Evolutionary conservation across 129 eudicot species (phyloP).

Genomic region (Helichrysum umbraculigerum): DNA sequence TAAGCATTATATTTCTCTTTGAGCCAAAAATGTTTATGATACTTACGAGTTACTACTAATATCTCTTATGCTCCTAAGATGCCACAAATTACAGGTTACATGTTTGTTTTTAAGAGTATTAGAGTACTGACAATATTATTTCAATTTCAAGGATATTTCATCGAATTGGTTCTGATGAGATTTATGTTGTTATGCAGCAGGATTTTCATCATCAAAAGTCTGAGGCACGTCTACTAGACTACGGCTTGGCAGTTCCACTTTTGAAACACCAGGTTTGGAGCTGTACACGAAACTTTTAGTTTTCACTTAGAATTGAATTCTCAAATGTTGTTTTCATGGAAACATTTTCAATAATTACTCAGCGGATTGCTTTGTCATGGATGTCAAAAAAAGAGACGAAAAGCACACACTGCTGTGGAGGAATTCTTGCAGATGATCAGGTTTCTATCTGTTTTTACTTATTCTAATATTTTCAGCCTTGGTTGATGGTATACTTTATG

Average conservation of each 20-base stretch:
- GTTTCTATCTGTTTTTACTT: conserved; percentile 38
- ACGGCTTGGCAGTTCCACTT: conserved; percentile 73
- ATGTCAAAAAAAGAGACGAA: conserved; percentile 79
- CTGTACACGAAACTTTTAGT: conserved; percentile 6
- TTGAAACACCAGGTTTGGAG: conserved; percentile 78
- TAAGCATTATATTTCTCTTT: too few species aligned
- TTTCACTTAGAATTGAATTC: conserved; percentile 13
- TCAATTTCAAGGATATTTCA: conserved; percentile 1
- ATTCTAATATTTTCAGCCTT: not conserved
- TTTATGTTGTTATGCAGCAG: conserved; percentile 34
- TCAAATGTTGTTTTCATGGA: conserved; percentile 9
- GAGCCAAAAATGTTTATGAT: conserved; percentile 10
- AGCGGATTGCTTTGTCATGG: conserved; percentile 94
- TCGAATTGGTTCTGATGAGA: conserved; percentile 9
- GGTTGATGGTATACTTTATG: conserved; percentile 4
- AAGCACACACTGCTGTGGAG: conserved; percentile 74
- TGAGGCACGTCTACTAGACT: conserved; percentile 55
- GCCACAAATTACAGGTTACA: conserved; percentile 3
- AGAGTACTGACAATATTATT: not conserved
- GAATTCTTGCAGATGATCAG: conserved; percentile 98
- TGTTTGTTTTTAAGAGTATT: not conserved
- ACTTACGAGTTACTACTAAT: not conserved
- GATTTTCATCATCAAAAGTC: conserved; percentile 54
- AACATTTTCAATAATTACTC: conserved; percentile 34
- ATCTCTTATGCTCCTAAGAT: conserved; percentile 15